Base-by-base conservation (phyloP, 306 rosid genomes). In the Trifolium repens region DNA sequence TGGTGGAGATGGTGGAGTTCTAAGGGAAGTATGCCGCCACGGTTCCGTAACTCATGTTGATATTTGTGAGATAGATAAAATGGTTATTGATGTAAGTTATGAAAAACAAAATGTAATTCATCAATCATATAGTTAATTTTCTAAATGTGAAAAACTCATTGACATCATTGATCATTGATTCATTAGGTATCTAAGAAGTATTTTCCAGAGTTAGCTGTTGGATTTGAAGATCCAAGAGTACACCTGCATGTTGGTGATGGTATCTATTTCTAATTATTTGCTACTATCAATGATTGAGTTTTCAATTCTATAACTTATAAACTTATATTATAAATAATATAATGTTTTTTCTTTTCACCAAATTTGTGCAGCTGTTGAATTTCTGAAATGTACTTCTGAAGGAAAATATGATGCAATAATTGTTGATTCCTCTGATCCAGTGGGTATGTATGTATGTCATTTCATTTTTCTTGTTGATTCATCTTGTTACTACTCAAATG, bases 1-100 rank as follows among this genome's bases (percentile, higher is more conserved):
- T 24, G 99, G 99, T 15, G 99, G 99, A 71, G 99, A 94, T 81
- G 99, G 99, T 17, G 97, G 96, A n/a, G 97, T 94, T 77, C 86
- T 94, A 4, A 89, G 97, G 87, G 99, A 94, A 86, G 76, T 94
- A 67, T 81, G 90, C 69, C 90, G 99, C 22, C 99, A 94, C 54
- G 71, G 84, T 66, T 94, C 97, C 4, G 92, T 94, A 49, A 88
- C 90, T 83, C 92, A 81, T 79, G 88, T 94, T 70, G 99, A 94
- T 81, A 94, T 94, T 62, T 94, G 99, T 60, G 99, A 94, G 90
- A 94, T 92, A 64, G 99, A 94, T 87, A 72, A 94, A 87, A 90
- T 94, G 97, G 99, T 94, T 74, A 89, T 94, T 77, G 96, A 94
- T 80, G 99, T 94, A 86, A 84, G 97, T 85, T 67, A 54, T 47